Conservation (phyloP, 148 eudicot genomes). For the Chenopodium album region DNA sequence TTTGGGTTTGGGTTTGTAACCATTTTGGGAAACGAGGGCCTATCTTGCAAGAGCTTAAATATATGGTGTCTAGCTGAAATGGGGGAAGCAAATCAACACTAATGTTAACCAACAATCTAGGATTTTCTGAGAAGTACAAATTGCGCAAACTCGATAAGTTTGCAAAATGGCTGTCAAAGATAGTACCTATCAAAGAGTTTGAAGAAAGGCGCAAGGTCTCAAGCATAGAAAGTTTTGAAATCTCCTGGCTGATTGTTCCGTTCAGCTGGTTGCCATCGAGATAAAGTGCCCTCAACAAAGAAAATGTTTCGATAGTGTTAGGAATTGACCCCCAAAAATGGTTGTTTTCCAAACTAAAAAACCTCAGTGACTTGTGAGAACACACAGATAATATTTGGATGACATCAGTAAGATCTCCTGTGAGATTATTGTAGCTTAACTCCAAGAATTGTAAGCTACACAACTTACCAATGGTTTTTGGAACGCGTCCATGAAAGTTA, state of each 20-base stretch:
- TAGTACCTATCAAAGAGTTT: slow-evolving; percentile 28
- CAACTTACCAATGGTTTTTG: slow-evolving; percentile 1
- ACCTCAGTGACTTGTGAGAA: slow-evolving; percentile 6
- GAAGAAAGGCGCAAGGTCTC: slow-evolving; percentile 3
- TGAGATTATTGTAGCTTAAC: neutral
- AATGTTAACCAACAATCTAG: slow-evolving; percentile 10
- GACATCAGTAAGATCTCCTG: neutral
- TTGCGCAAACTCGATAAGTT: slow-evolving; percentile 19
- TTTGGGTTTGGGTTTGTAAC: slow-evolving; percentile 7
- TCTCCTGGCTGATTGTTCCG: slow-evolving; percentile 19
- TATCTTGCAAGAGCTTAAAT: slow-evolving; percentile 13
- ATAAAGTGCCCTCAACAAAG: slow-evolving; percentile 9
- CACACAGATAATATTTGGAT: slow-evolving; percentile 21
- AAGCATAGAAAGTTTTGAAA: slow-evolving; percentile 31
- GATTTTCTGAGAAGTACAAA: slow-evolving; percentile 27
- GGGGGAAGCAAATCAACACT: slow-evolving; percentile 25
- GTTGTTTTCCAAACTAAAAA: slow-evolving; percentile 8
- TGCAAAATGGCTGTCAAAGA: slow-evolving; percentile 11
- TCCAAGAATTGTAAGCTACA: slow-evolving; percentile 3
- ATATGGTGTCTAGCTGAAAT: neutral
- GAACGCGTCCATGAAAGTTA: neutral
- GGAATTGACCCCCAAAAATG: slow-evolving; percentile 31
- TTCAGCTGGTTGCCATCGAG: slow-evolving; percentile 16
- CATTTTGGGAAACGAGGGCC: slow-evolving; percentile 30
- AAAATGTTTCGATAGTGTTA: slow-evolving; percentile 17